Evolutionary conservation across 805 yeast species (phyloP).

Genomic region (Cyberlindnera mycetangii): DNA sequence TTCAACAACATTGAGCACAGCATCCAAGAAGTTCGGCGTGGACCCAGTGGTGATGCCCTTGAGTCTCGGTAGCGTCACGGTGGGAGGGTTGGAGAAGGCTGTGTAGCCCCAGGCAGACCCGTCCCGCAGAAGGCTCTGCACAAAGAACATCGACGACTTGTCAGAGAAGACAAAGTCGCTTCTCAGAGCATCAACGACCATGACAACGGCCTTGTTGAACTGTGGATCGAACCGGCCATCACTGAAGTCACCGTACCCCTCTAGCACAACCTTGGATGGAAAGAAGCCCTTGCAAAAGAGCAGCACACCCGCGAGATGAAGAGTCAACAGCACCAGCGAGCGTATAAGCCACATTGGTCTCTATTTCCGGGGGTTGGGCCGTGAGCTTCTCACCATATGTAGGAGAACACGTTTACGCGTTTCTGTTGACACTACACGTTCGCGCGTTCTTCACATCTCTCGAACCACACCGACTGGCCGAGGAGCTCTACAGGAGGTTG

Average conservation of each 20-base stretch:
- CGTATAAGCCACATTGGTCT: constrained; percentile 6
- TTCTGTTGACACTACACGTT: background rate
- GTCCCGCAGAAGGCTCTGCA: constrained; percentile 59
- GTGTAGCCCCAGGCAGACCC: constrained; percentile 87
- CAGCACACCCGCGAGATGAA: constrained; percentile 53
- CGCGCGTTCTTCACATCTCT: background rate
- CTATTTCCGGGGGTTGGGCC: background rate
- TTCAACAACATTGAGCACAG: constrained; percentile 90
- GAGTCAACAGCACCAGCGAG: constrained; percentile 3
- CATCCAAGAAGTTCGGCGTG: constrained; percentile 91
- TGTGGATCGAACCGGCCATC: constrained; percentile 37
- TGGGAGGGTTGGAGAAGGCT: constrained; percentile 91
- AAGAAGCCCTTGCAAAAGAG: constrained; percentile 82
- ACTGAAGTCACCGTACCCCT: constrained; percentile 47
- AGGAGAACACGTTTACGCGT: background rate
- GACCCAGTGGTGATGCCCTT: constrained; percentile 95
- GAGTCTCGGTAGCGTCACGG: constrained; percentile 90
- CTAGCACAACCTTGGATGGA: constrained; percentile 78
- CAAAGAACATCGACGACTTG: constrained; percentile 59
- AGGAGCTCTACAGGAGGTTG: too few species aligned
- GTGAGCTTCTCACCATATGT: too few species aligned
- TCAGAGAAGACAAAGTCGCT: constrained; percentile 78
- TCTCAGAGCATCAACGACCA: constrained; percentile 92
- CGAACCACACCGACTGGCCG: background rate
- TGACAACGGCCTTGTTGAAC: constrained; percentile 67